Percentiles rank a stretch among this genome's conserved stretches.
Conservation (phyloP, 2,329 filamentous ascomycete species). For the Colletotrichum sp. region DNA sequence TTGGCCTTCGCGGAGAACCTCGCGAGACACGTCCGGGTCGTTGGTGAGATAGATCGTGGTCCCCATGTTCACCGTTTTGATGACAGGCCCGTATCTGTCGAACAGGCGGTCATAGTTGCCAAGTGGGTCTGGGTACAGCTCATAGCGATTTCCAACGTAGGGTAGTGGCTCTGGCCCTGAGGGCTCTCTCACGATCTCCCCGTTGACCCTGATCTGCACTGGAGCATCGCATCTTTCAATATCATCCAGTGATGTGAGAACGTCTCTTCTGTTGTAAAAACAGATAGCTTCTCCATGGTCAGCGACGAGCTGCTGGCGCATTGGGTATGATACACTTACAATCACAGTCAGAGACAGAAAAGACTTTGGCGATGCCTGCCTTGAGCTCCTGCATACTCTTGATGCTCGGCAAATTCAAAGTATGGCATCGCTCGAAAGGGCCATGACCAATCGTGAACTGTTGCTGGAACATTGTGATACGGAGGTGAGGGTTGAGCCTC, state of each 20-base stretch:
- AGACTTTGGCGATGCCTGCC: background rate
- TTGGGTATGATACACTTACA: background rate
- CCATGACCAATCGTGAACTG: background rate
- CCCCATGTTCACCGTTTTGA: slow-evolving; percentile 7
- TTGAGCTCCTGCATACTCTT: slow-evolving; percentile 6
- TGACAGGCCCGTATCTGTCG: background rate
- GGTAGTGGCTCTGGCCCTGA: background rate
- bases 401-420: background rate
- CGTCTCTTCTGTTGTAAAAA: background rate
- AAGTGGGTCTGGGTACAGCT: slow-evolving; percentile 1
- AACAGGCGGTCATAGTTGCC: slow-evolving; percentile 7
- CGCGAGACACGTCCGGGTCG: background rate
- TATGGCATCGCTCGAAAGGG: background rate
- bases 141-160: background rate
- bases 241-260: background rate
- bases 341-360: background rate
- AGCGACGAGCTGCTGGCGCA: background rate
- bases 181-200: background rate
- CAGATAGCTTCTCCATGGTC: background rate
- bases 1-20: background rate
- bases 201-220: background rate
- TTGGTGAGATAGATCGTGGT: slow-evolving; percentile 2
- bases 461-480: background rate
- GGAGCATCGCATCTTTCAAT: background rate
- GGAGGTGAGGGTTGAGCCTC: background rate